A percentile compares a stretch with the other conserved stretches of the same genome.
Evolutionary conservation across 2,329 filamentous ascomycete species (phyloP).

Genomic region (Fusarium camptoceras): DNA sequence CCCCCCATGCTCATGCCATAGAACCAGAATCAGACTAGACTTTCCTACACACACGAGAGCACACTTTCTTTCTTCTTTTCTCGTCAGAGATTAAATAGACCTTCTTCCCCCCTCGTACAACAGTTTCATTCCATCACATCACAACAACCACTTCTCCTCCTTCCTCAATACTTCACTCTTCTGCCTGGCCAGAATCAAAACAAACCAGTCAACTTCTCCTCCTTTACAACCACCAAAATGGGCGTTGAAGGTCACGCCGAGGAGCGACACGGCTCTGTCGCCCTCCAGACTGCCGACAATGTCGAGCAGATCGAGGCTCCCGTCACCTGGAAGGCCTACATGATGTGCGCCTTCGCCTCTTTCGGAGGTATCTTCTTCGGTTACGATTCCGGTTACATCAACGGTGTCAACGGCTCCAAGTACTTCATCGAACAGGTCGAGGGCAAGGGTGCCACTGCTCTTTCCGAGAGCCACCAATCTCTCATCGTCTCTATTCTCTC

Average conservation of each 20-base stretch:
- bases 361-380: conserved; percentile 83
- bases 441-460: conserved; percentile 49
- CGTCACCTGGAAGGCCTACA: conserved; percentile 75
- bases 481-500: conserved; percentile 82
- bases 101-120: conserved; percentile 39
- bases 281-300: conserved; percentile 61
- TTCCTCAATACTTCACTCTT: background rate
- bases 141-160: conserved; percentile 32
- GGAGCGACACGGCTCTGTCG: conserved; percentile 45
- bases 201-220: background rate
- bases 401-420: conserved; percentile 67
- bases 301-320: conserved; percentile 73
- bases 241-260: conserved; percentile 39
- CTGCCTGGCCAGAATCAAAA: conserved; percentile 12
- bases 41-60: background rate
- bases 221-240: conserved; percentile 33
- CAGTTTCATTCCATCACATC: conserved; percentile 37
- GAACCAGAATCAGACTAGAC: conserved; percentile 1
- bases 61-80: conserved; percentile 16
- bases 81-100: conserved; percentile 46
- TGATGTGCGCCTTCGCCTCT: conserved; percentile 77
- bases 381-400: conserved; percentile 83
- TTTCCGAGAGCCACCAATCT: conserved; percentile 60
- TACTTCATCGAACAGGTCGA: conserved; percentile 66
- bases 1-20: background rate